Conservation (phyloP, 1,284 basidiomycete genomes). For the Cutaneotrichosporon cavernicola region DNA sequence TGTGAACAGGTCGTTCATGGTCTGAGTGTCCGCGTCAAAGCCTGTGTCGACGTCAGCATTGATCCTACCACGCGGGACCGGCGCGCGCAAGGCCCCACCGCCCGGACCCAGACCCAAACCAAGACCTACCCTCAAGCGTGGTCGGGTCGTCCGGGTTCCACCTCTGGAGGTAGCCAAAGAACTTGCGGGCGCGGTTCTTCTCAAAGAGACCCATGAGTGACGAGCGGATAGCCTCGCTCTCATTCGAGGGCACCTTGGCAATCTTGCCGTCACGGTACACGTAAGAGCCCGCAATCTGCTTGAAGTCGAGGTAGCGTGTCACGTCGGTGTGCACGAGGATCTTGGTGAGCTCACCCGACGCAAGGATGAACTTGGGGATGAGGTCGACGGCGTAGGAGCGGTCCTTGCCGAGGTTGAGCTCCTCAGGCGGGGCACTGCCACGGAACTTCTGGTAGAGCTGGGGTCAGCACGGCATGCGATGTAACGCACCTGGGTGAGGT, state of each 20-base stretch:
- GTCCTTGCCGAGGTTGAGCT: constrained; percentile 72
- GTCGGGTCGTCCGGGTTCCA: constrained; percentile 93
- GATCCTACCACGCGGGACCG: background rate
- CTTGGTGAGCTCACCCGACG: constrained; percentile 94
- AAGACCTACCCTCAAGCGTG: constrained; percentile 81
- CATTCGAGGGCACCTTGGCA: constrained; percentile 96
- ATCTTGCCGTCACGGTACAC: constrained; percentile 97
- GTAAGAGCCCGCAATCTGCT: constrained; percentile 98
- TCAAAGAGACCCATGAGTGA: constrained; percentile 98
- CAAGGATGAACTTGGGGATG: constrained; percentile 94
- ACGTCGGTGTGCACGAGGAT: constrained; percentile 99
- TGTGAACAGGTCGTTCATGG: constrained; percentile 90
- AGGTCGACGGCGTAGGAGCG: constrained; percentile 95
- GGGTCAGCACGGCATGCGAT: background rate
- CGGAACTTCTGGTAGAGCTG: constrained; percentile 96
- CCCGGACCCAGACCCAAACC: background rate
- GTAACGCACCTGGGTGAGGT: constrained; percentile 83
- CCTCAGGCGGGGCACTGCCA: constrained; percentile 62
- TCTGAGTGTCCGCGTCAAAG: constrained; percentile 78
- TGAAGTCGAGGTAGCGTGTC: constrained; percentile 98
- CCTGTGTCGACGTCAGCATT: constrained; percentile 57
- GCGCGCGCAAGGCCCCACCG: constrained; percentile 4
- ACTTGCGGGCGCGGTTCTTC: constrained; percentile 97
- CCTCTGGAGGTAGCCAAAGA: constrained; percentile 94
- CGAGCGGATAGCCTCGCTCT: constrained; percentile 93